Base-by-base conservation (phyloP, 2,329 filamentous ascomycete genomes). In the Cytospora piceicola region DNA sequence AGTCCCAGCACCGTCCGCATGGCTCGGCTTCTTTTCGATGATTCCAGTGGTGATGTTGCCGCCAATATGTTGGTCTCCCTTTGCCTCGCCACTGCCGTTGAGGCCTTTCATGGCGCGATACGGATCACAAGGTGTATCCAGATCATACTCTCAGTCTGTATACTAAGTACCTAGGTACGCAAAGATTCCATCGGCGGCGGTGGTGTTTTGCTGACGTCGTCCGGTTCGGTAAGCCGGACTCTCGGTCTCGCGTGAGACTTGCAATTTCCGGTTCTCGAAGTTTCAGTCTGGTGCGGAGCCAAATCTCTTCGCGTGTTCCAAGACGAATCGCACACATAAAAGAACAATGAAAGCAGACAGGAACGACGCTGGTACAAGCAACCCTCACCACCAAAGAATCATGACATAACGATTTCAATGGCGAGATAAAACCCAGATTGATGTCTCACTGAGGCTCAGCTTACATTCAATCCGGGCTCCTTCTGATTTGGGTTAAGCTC, bases 41-140 rank as follows among this genome's bases (percentile, higher is more conserved):
- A 61, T 57, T 29, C 52, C 56, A 32, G 57, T 61, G 36, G 61
- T 46, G 32, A 57, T 42, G 22, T 29, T 22, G 46, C n/a, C 60
- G 32, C 22, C 61, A 29, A 4, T n/a, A 24, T 9, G n/a, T 51
- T 58, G 36, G 27, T 56, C 56, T 34, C 59, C 51, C 36, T 64
- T 51, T 27, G 46, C 30, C 49, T 17, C n/a, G 17, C 56, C 55
- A 42, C 51, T 39, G 52, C 55, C 46, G 56, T 56, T 54, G 59
- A 62, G 22, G 59, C 52, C 63, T 61, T 52, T 64, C 66, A 67
- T 67, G 56, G 56, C 66, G 63, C 49, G 59, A 59, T 59, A 22
- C 24, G 22, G 20, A 8, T 20, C 39, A 7, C 14, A 30, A 30
- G 14, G 22, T 12, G 58, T 57, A 52, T 30, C 56, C 49, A 52